Evolutionary conservation across 495 filamentous ascomycete species (phyloP).

Genomic region (Podospora didyma): DNA sequence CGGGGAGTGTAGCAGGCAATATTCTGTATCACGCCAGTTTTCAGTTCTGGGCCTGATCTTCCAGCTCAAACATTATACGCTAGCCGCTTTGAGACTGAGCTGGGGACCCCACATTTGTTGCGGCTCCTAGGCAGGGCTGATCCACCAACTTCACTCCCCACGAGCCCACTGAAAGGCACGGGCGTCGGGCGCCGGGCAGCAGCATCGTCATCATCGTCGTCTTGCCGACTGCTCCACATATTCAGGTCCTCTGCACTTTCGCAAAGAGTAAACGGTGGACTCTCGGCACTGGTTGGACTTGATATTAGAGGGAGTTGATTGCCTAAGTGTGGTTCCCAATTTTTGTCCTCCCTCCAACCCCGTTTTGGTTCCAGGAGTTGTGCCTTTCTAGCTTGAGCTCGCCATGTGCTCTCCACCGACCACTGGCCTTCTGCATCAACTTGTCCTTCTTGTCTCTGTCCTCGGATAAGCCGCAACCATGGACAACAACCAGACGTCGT

Average conservation of each 20-base stretch:
- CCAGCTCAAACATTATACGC: no score
- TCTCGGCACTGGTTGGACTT: not conserved
- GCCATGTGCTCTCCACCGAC: conserved; percentile 5
- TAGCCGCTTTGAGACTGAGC: not conserved
- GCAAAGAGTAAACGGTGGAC: not conserved
- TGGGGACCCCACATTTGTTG: not conserved
- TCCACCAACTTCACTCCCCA: not conserved
- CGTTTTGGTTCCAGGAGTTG: not conserved
- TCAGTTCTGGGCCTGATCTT: no score
- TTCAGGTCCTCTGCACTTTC: not conserved
- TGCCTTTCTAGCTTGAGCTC: not conserved
- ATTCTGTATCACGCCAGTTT: no score
- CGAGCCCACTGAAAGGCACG: not conserved
- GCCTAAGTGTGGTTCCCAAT: not conserved
- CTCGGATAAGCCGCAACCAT: conserved; percentile 9
- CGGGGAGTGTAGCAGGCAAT: no score
- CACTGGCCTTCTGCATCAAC: conserved; percentile 3
- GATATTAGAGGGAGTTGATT: not conserved
- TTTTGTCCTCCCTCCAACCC: not conserved
- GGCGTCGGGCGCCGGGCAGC: not conserved
- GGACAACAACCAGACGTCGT: conserved; percentile 22
- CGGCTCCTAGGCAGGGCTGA: conserved; percentile 3
- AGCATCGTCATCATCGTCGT: not conserved
- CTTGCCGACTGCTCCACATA: not conserved
- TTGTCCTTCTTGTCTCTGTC: not conserved